These are phyloP conservation scores for Westerdykella sp. DNA, from an alignment of 2,329 filamentous ascomycete genomes.

Conservation along the genomic window DNA sequence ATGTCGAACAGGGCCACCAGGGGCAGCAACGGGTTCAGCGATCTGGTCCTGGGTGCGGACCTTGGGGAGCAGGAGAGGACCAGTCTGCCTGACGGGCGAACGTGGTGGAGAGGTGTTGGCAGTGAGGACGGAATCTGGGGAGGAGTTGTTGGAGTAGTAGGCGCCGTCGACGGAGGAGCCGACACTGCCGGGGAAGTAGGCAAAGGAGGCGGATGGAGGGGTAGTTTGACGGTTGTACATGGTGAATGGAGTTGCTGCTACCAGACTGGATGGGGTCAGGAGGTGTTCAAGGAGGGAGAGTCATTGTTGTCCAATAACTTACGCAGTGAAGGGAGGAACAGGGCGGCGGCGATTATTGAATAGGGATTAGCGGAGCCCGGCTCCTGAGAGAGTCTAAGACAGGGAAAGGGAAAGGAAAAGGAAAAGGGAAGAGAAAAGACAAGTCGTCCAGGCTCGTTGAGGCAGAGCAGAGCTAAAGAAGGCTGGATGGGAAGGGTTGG, in stretches of 20 bases:
- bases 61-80: constrained; percentile 75
- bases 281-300: background rate
- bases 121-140: constrained; percentile 62
- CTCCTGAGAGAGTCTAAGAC: constrained; percentile 37
- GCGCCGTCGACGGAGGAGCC: constrained; percentile 53
- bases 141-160: constrained; percentile 60
- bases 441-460: constrained; percentile 35
- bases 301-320: constrained; percentile 17
- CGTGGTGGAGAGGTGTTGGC: constrained; percentile 62
- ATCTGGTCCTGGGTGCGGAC: constrained; percentile 79
- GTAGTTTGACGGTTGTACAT: constrained; percentile 44
- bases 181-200: constrained; percentile 36
- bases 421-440: constrained; percentile 30
- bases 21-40: constrained; percentile 51
- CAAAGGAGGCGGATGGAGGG: constrained; percentile 36
- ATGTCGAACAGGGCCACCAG: constrained; percentile 50
- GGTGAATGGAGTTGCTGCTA: constrained; percentile 26
- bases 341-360: constrained; percentile 30
- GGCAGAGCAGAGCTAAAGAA: constrained; percentile 23
- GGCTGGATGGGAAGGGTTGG: constrained; percentile 19
- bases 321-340: constrained; percentile 22
- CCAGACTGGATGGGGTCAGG: constrained; percentile 27
- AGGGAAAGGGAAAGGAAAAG: constrained; percentile 35
- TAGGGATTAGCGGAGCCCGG: constrained; percentile 41
- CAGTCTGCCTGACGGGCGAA: constrained; percentile 70